phyloP scores from a whole-genome alignment of 2,329 filamentous ascomycete species.

The Aspergillus hortae region DNA sequence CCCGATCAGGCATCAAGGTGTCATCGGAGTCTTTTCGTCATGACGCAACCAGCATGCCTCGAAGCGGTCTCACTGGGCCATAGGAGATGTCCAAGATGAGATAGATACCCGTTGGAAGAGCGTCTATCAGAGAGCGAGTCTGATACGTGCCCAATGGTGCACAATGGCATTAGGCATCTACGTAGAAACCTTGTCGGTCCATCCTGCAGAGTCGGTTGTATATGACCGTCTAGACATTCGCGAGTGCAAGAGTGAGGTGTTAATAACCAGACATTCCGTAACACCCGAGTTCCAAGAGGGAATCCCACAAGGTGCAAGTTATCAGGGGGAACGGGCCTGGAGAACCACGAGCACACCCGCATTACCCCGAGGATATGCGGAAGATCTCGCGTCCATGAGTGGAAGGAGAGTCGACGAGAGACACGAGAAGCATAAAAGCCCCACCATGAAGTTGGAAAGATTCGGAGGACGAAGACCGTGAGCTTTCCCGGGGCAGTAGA shows the following conservation, averaged over 20 bases:
- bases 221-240: no score
- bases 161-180: no score
- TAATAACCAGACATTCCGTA: neutral
- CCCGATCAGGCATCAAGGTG: slow-evolving; percentile 17
- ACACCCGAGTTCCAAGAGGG: neutral
- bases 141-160: no score
- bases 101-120: no score
- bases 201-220: no score
- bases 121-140: no score
- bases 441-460: slow-evolving; percentile 38
- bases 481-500: slow-evolving; percentile 24
- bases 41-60: slow-evolving; percentile 10
- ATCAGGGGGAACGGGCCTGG: neutral
- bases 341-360: slow-evolving; percentile 12
- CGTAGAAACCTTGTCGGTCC: no score
- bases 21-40: slow-evolving; percentile 18
- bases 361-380: slow-evolving; percentile 34
- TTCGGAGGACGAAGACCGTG: slow-evolving; percentile 29
- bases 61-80: neutral
- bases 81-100: no score
- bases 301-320: neutral
- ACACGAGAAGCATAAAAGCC: slow-evolving; percentile 25
- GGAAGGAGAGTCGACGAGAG: slow-evolving; percentile 10
- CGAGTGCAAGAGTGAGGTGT: no score
- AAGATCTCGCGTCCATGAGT: slow-evolving; percentile 32